These are phyloP conservation scores for Typha latifolia DNA, from an alignment of 176 grass and related monocot species.

Conservation along the genomic window DNA sequence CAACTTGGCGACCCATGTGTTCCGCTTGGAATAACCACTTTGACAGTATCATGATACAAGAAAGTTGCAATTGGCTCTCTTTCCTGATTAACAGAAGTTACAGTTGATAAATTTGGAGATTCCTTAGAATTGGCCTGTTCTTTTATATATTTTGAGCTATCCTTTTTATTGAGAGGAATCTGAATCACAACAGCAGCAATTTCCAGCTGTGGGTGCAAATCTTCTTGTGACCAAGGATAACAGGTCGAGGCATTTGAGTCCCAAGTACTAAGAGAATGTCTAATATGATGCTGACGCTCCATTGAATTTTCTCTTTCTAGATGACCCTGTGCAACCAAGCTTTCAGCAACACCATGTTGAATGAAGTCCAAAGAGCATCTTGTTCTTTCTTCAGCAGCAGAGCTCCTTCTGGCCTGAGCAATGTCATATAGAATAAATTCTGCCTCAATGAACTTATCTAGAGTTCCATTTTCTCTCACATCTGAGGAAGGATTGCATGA, in stretches of 20 bases:
- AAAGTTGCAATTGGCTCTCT: not conserved
- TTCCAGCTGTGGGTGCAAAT: slow-evolving; percentile 77
- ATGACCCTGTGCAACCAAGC: not conserved
- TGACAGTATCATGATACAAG: slow-evolving; percentile 29
- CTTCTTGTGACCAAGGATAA: slow-evolving; percentile 63
- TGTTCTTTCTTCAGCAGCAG: slow-evolving; percentile 47
- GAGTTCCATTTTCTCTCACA: slow-evolving; percentile 48
- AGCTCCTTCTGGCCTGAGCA: slow-evolving; percentile 66
- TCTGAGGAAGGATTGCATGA: slow-evolving; percentile 83
- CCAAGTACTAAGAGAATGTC: slow-evolving; percentile 16
- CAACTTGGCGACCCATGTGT: slow-evolving; percentile 61
- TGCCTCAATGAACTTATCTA: slow-evolving; percentile 64
- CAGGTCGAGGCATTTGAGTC: slow-evolving; percentile 39
- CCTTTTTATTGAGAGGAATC: slow-evolving; percentile 59
- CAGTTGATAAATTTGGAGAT: not conserved
- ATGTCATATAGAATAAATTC: slow-evolving; percentile 94
- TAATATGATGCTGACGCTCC: slow-evolving; percentile 27
- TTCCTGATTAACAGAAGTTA: not conserved
- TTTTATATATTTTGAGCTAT: slow-evolving; percentile 37
- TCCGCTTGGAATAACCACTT: slow-evolving; percentile 57
- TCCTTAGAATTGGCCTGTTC: not conserved
- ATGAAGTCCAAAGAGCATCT: slow-evolving; percentile 28
- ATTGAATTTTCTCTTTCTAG: not conserved
- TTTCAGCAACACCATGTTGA: slow-evolving; percentile 27
- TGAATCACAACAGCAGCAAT: slow-evolving; percentile 59